Evolutionary conservation across 1,284 basidiomycete species (phyloP), one percentile per base, ranked within the genome.

Genomic region (Marasmius oreades): DNA sequence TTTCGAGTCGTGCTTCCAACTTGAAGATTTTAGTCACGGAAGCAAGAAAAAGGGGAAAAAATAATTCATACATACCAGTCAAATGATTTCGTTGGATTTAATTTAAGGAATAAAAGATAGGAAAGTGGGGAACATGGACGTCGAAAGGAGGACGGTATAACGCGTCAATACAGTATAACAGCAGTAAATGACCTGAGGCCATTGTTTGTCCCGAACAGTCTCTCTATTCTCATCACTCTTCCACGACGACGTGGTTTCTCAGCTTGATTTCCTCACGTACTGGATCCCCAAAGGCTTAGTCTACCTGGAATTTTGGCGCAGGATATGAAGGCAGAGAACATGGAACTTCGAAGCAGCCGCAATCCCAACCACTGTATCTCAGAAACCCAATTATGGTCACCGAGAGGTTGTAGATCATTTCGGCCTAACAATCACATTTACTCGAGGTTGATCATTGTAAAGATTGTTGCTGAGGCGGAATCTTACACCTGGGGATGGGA

Each of bases 1-100:
- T 50, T n/a, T 50, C 47, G 28, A 26, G 47, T 50, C 47, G 47
- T 50, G 16, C 7, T 42, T 42, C n/a, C 39, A 42, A n/a, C 39
- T 42, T 11, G 39, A n/a, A 42, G n/a, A 16, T 42, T 16, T 14
- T 10, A 31, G 10, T 42, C 39, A 42, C n/a, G 39, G 6, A 16
- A 42, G 10, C 16, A 18, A 2, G 20, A 20, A 14, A 42, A 16
- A 42, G 39, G 16, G 7, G n/a, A 42, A 42, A 7, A 20, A n/a
- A 42, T n/a, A 42, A 5, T 31, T 10, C n/a, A 16, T 18, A 42
- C 39, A 7, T 7, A 42, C 39, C 39, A 42, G 39, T n/a, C n/a
- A 42, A n/a, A 20, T 42, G 39, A 39, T 11, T 42, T 42, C 1
- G 39, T 42, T 42, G 16, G 39, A 42, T 18, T 42, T 42, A 42